Evolutionary conservation across 352 stramenopile genomes (phyloP).

Genomic region (Globisporangium nunn): DNA sequence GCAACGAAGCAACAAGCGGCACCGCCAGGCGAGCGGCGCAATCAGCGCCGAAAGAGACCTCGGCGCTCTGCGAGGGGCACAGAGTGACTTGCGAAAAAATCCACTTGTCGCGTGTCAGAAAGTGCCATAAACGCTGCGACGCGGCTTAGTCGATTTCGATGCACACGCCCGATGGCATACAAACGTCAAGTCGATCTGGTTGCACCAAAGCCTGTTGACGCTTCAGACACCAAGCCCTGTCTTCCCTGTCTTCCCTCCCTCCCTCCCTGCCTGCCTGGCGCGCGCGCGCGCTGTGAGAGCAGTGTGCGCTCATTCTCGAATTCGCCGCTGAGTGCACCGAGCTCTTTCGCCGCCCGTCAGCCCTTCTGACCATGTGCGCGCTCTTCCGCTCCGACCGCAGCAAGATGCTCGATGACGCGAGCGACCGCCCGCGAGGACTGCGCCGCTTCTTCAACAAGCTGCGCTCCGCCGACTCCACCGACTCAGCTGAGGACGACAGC

Average conservation of each 20-base stretch:
- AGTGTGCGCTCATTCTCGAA: slow-evolving; percentile 1
- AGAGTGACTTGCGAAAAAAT: not conserved
- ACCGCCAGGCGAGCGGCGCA: no score
- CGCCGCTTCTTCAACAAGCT: slow-evolving; percentile 13
- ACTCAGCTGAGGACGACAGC: not conserved
- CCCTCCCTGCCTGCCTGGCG: not conserved
- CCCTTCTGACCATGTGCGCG: slow-evolving; percentile 16
- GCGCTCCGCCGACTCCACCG: not conserved
- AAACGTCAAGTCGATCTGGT: not conserved
- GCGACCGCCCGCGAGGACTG: slow-evolving; percentile 13
- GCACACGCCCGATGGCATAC: not conserved
- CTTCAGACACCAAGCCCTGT: not conserved
- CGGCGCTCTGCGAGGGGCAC: no score
- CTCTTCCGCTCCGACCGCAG: slow-evolving; percentile 21
- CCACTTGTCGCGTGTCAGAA: not conserved
- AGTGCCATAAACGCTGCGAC: not conserved
- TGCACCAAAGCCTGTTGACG: not conserved
- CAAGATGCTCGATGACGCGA: not conserved
- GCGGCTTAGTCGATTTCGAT: not conserved
- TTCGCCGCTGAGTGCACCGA: not conserved
- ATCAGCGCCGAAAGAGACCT: no score
- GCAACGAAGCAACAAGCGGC: no score
- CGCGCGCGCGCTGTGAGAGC: no score
- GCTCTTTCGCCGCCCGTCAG: not conserved
- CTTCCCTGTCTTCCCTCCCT: no score